Evolutionary conservation across 345 rosid species (phyloP).

Genomic region (rapeseed (Brassica napus)): DNA sequence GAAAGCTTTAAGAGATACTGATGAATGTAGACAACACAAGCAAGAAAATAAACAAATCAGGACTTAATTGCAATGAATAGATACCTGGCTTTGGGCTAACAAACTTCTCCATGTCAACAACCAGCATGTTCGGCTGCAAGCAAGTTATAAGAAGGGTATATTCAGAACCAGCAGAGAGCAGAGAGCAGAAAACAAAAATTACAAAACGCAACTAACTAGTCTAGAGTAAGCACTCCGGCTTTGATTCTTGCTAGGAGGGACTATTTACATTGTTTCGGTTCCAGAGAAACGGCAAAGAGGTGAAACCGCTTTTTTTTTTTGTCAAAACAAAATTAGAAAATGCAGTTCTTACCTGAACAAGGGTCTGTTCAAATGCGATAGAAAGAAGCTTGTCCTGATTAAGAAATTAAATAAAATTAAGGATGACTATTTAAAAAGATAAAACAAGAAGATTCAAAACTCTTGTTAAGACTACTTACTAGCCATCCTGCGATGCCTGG

Average conservation of each 20-base stretch:
- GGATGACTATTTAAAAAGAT: background rate
- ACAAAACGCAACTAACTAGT: background rate
- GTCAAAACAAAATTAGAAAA: background rate
- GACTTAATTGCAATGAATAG: background rate
- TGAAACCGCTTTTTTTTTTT: too few relatives aligned
- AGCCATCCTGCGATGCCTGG: conserved; percentile 99
- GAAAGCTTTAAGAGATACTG: background rate
- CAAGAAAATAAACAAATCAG: background rate
- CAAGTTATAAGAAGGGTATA: conserved; percentile 2
- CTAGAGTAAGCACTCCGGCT: too few relatives aligned
- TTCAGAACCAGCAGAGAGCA: background rate
- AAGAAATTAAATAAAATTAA: conserved; percentile 10
- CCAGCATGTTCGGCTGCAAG: conserved; percentile 96
- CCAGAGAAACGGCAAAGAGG: too few relatives aligned
- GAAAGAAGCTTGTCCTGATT: conserved; percentile 92
- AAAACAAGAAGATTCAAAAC: conserved; percentile 10
- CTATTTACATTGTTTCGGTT: too few relatives aligned
- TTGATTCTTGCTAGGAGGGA: too few relatives aligned
- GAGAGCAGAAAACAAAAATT: background rate
- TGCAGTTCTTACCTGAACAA: conserved; percentile 56
- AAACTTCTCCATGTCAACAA: conserved; percentile 88
- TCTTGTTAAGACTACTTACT: conserved; percentile 61
- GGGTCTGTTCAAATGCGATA: conserved; percentile 87
- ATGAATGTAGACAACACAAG: background rate
- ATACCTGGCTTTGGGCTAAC: conserved; percentile 61